These are phyloP conservation scores for Rhodamnia rubescens DNA, from an alignment of 345 rosid genomes.

Conservation along the genomic window DNA sequence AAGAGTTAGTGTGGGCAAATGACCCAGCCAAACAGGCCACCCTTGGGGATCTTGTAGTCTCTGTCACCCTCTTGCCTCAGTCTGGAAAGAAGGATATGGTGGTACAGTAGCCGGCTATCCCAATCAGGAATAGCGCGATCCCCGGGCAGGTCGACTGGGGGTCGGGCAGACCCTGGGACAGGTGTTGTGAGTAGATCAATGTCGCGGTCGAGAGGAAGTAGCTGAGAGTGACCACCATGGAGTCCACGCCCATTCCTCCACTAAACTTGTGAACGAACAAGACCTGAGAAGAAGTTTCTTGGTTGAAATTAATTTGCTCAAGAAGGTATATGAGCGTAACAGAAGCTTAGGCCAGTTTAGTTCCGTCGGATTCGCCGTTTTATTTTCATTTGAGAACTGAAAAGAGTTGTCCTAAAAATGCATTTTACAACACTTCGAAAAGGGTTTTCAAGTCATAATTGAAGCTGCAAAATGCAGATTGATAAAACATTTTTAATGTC, in stretches of 20 bases:
- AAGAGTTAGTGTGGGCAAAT: slow-evolving; percentile 76
- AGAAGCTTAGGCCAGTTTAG: not conserved
- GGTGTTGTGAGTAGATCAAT: slow-evolving; percentile 2
- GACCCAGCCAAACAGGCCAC: slow-evolving; percentile 46
- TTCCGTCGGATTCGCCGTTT: not conserved
- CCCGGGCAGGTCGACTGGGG: slow-evolving; percentile 30
- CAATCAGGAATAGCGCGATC: slow-evolving; percentile 31
- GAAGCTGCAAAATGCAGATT: no score
- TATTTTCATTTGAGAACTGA: not conserved
- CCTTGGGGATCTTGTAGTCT: slow-evolving; percentile 54
- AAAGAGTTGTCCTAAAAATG: not conserved
- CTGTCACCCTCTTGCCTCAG: slow-evolving; percentile 29
- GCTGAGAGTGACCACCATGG: not conserved
- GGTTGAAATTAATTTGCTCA: not conserved
- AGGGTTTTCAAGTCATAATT: not conserved
- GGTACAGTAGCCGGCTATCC: slow-evolving; percentile 68
- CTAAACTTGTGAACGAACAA: slow-evolving; percentile 14
- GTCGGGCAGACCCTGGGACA: slow-evolving; percentile 5
- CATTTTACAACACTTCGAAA: not conserved
- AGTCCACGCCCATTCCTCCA: slow-evolving; percentile 2
- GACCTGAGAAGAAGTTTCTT: not conserved
- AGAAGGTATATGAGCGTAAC: not conserved
- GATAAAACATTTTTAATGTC: no score
- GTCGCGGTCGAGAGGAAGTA: slow-evolving; percentile 1
- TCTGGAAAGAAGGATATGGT: slow-evolving; percentile 54